Evolutionary conservation across 352 stramenopile species (phyloP).

Genomic region (Phytophthora ohioensis): DNA sequence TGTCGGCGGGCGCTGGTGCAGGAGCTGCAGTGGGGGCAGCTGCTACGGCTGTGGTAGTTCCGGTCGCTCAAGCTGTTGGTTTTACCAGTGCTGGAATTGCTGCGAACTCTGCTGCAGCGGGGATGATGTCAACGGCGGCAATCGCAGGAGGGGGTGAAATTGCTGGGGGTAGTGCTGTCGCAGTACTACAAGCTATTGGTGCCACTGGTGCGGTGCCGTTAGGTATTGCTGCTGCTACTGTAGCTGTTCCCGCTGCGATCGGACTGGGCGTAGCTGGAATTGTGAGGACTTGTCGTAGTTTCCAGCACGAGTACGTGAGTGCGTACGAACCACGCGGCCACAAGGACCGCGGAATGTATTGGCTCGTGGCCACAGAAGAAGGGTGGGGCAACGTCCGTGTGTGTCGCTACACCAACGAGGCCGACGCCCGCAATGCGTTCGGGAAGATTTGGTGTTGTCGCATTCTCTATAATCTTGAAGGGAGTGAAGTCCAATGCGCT

Average conservation of each 20-base stretch:
- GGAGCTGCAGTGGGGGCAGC: no score
- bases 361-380: constrained; percentile 40
- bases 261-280: constrained; percentile 13
- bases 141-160: no score
- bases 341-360: constrained; percentile 3
- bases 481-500: constrained; percentile 16
- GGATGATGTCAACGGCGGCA: no score
- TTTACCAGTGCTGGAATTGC: no score
- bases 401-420: constrained; percentile 26
- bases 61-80: no score
- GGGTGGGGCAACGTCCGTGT: constrained; percentile 30
- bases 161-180: no score
- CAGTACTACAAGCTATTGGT: no score
- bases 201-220: no score
- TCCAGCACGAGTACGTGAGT: constrained; percentile 28
- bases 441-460: constrained; percentile 31
- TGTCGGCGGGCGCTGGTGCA: no score
- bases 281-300: constrained; percentile 28
- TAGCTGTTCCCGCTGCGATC: not conserved
- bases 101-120: no score
- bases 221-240: no score
- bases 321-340: constrained; percentile 22
- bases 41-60: no score
- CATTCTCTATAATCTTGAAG: constrained; percentile 28
- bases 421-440: constrained; percentile 18